Base-by-base conservation (phyloP, 805 yeast species). In the Kodamaea neixiangensis region DNA sequence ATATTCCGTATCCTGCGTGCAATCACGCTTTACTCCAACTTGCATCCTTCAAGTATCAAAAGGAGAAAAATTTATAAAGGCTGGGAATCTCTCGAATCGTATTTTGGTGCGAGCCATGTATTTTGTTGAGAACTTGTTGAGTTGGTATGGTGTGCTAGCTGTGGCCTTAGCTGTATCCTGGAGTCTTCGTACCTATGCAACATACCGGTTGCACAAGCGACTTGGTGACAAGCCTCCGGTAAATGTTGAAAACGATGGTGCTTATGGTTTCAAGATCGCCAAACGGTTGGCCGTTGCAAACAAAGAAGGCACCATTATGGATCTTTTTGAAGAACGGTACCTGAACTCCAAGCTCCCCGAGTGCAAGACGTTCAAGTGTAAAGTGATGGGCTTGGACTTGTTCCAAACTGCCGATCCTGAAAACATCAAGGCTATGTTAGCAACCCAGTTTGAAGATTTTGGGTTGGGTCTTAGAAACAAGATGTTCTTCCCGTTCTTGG, bases 361-460 rank as follows among this genome's bases (percentile, higher is more conserved):
- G 55, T 53, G 49, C 44, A 49, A 35, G 55, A 64, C 59, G 19
- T 50, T 50, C 43, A 40, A 33, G 15, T 43, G 49, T 13, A 49
- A 41, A 14, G 42, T 48, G n/a, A 41, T 35, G 40, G 56, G 56
- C 14, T 20, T 49, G 31, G 53, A 50, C 22, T 34, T 47, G 15
- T 34, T 47, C 47, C 40, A 34, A 11, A 61, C 65, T 20, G 53
- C 51, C 5, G 63, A 61, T 44, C 62, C 63, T 1, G 65, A 58
- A 34, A 61, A 60, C 44, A 52, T 61, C 44, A 61, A 61, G 53
- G 63, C 62, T 9, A 19, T 61, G 15, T 52, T 60, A 33, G 57
- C 60, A 3, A 60, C 63, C 3, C 63, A 61, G 46, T 59, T 61
- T 52, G 54, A 57, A 21, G 62, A 58, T 46, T 61, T 58, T 44